A percentile compares a stretch with the other conserved stretches of the same genome.
Conservation (phyloP, 306 rosid species). For the Cucumis cinereus region DNA sequence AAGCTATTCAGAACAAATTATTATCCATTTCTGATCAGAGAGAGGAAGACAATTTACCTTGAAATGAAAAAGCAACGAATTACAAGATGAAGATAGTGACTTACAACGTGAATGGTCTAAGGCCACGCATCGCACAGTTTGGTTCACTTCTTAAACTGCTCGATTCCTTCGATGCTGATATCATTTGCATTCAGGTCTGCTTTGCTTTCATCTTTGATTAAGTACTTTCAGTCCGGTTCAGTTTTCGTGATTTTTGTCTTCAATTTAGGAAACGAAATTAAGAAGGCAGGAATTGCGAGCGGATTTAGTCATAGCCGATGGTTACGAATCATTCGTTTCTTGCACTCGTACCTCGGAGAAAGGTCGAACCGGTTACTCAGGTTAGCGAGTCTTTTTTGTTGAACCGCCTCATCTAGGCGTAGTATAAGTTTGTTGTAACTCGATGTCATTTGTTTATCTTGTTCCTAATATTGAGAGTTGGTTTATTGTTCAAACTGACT, state of each 20-base stretch:
- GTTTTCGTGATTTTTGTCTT: neutral
- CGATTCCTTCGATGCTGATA: conserved; percentile 70
- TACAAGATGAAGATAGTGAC: conserved; percentile 66
- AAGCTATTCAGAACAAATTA: neutral
- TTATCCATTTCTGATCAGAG: neutral
- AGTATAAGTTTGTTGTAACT: neutral
- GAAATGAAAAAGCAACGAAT: neutral
- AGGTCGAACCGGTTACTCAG: conserved; percentile 79
- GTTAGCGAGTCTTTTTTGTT: conserved; percentile 25
- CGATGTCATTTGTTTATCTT: neutral
- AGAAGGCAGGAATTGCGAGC: conserved; percentile 63
- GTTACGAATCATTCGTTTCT: conserved; percentile 81
- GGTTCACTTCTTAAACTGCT: conserved; percentile 79
- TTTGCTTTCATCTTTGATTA: neutral
- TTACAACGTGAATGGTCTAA: conserved; percentile 81
- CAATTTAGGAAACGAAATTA: conserved; percentile 58
- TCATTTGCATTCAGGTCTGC: conserved; percentile 66
- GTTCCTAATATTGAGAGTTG: neutral
- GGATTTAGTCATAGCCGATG: conserved; percentile 62
- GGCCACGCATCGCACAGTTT: conserved; percentile 75
- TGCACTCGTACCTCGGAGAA: conserved; percentile 58
- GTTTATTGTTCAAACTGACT: neutral
- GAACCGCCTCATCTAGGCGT: neutral
- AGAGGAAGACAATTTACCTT: neutral
- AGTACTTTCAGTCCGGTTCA: neutral